Percentiles rank a stretch among this genome's conserved stretches.
phyloP scores from a whole-genome alignment of 495 filamentous ascomycete genomes.

The Penicillium lividum region DNA sequence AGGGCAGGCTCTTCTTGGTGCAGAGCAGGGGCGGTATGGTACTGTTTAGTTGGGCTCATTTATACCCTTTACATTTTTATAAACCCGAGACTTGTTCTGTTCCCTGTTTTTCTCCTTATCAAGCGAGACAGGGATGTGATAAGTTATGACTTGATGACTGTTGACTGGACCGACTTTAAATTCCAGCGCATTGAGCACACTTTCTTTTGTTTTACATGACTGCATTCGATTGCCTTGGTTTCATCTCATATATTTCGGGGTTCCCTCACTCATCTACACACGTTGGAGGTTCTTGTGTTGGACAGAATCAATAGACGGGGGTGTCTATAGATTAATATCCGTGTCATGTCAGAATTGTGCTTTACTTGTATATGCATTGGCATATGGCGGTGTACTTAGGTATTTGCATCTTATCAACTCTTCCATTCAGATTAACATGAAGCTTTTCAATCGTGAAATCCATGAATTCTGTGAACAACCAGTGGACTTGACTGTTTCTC shows the following conservation, averaged over 20 bases:
- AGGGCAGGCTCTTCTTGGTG: constrained; percentile 34
- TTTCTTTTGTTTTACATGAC: constrained; percentile 6
- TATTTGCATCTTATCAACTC: neutral
- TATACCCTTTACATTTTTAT: constrained; percentile 1
- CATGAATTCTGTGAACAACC: too few relatives aligned
- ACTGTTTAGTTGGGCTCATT: constrained; percentile 28
- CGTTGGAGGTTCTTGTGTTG: neutral
- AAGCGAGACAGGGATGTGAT: constrained; percentile 9
- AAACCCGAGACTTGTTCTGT: constrained; percentile 5
- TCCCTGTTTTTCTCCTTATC: constrained; percentile 2
- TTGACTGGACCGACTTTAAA: constrained; percentile 1
- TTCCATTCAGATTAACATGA: too few relatives aligned
- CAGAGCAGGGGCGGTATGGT: constrained; percentile 37
- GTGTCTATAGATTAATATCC: neutral
- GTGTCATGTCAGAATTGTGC: neutral
- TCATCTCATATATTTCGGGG: neutral
- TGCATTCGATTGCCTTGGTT: constrained; percentile 5
- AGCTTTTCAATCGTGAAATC: neutral
- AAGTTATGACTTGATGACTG: constrained; percentile 23
- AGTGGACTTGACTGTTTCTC: too few relatives aligned
- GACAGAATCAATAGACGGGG: neutral
- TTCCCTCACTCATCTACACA: neutral
- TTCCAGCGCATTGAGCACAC: constrained; percentile 12
- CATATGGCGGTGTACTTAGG: neutral
- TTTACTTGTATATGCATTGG: neutral